Evolutionary conservation across 1,284 basidiomycete species (phyloP), one percentile per base, ranked within the genome.

Genomic region (Caloboletus firmus): DNA sequence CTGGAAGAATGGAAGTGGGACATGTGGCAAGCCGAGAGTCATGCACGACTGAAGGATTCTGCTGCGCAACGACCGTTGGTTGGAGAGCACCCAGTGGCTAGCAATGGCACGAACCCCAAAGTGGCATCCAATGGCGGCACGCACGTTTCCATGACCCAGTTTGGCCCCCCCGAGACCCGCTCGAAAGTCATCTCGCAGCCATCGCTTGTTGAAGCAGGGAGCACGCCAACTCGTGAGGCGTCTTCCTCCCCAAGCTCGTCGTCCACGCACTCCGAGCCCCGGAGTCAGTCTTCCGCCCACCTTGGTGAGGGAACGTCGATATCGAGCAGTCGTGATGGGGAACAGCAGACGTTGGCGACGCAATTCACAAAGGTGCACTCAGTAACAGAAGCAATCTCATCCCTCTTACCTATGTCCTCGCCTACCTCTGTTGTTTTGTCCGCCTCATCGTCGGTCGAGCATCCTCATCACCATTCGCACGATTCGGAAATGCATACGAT

Each of bases 1-100:
- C 87, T 98, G 63, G 96, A 99, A 62, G 88, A 96, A 62, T 98
- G 90, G 83, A 93, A 96, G 63, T 90, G 91, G 85, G 93, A 94
- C 56, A 82, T 83, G 28, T 90, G 88, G 83, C 55, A 88, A 62
- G 76, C 74, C 6, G 84, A 87, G 64, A 84, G 83, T 58, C 75
- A 72, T 41, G 78, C 76, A 9, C 73, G 72, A 47, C 72, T 74
- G 35, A 71, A 72, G 43, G 53, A 59, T 40, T 50, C 49, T 41
- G 54, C 49, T 6, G 31, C 32, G 18, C 62, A 47, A 51, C 47
- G 39, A 3, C 22, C 41, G 9, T 52, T 26, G 24, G 56, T 52
- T 6, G 45, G 34, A 4, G 57, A 62, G 9, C 26, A 41, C 26
- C 15, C 44, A 1, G 30, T 10, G 30, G 12, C 49, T 15, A 43